Percentiles rank a stretch among this genome's conserved stretches.
These are phyloP conservation scores for Suhomyces maxii DNA, from an alignment of 1,139 yeast genomes.

Conservation along the genomic window DNA sequence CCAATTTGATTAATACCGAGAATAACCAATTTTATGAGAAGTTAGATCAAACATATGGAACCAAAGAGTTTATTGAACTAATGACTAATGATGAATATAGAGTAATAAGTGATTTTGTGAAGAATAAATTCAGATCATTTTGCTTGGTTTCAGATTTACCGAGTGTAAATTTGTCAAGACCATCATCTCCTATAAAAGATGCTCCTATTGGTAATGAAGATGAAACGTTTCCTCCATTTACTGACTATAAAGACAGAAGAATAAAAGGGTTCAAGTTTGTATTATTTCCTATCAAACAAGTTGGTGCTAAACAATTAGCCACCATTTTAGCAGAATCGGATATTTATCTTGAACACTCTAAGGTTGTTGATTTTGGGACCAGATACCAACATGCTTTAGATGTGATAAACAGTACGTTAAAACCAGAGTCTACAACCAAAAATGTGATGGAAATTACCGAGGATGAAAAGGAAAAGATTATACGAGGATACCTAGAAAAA, in stretches of 20 bases:
- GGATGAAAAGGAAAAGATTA: constrained; percentile 46
- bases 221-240: constrained; percentile 26
- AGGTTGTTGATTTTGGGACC: constrained; percentile 13
- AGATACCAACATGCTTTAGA: constrained; percentile 24
- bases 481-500: constrained; percentile 46
- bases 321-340: constrained; percentile 28
- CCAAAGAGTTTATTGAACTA: constrained; percentile 39
- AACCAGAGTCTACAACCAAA: constrained; percentile 18
- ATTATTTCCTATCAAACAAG: constrained; percentile 42
- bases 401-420: constrained; percentile 17
- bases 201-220: constrained; percentile 8
- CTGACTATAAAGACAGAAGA: constrained; percentile 26
- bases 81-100: constrained; percentile 57
- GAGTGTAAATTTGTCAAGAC: constrained; percentile 19
- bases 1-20: neutral
- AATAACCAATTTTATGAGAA: constrained; percentile 20
- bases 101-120: constrained; percentile 61
- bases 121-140: constrained; percentile 62
- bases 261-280: constrained; percentile 39
- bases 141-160: constrained; percentile 56
- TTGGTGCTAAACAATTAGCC: constrained; percentile 45
- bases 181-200: constrained; percentile 21
- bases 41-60: constrained; percentile 56
- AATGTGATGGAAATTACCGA: constrained; percentile 15
- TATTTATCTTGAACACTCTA: constrained; percentile 53